phyloP scores from a whole-genome alignment of 1,284 basidiomycete species.

The Heterobasidion occidentale region DNA sequence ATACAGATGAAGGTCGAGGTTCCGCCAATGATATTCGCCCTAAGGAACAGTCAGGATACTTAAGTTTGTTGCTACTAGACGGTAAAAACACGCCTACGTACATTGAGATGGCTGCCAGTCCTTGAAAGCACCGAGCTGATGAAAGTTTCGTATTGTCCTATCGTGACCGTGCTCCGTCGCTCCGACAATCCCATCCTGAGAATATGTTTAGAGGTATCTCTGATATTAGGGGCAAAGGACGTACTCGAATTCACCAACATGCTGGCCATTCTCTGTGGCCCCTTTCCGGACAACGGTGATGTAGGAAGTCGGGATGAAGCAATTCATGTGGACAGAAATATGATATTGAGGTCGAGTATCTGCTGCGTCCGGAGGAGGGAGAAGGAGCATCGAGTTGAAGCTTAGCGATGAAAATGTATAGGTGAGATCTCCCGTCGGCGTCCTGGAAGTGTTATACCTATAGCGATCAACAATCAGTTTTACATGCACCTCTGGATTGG shows the following conservation, averaged over 20 bases:
- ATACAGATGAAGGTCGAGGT: neutral
- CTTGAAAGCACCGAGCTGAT: neutral
- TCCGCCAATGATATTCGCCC: neutral
- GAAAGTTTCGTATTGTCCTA: neutral
- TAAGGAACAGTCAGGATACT: neutral
- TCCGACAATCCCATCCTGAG: neutral
- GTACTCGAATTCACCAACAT: slow-evolving; percentile 32
- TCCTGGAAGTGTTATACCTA: neutral
- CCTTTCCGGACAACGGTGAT: slow-evolving; percentile 29
- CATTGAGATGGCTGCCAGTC: neutral
- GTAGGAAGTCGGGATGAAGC: slow-evolving; percentile 29
- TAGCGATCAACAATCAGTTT: neutral
- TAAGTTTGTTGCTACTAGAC: too few species aligned
- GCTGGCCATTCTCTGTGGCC: slow-evolving; percentile 20
- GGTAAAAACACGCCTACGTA: neutral
- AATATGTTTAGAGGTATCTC: too few species aligned
- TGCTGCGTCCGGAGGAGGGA: slow-evolving; percentile 10
- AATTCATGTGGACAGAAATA: slow-evolving; percentile 29
- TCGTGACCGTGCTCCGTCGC: neutral
- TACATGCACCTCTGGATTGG: too few species aligned
- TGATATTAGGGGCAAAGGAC: slow-evolving; percentile 1
- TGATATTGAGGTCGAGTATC: slow-evolving; percentile 25
- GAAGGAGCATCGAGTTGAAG: slow-evolving; percentile 23
- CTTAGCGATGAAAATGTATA: slow-evolving; percentile 25
- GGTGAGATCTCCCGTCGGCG: slow-evolving; percentile 4